Base-by-base conservation (phyloP, 2,329 filamentous ascomycete species). In the Lachnellula willkommii region DNA sequence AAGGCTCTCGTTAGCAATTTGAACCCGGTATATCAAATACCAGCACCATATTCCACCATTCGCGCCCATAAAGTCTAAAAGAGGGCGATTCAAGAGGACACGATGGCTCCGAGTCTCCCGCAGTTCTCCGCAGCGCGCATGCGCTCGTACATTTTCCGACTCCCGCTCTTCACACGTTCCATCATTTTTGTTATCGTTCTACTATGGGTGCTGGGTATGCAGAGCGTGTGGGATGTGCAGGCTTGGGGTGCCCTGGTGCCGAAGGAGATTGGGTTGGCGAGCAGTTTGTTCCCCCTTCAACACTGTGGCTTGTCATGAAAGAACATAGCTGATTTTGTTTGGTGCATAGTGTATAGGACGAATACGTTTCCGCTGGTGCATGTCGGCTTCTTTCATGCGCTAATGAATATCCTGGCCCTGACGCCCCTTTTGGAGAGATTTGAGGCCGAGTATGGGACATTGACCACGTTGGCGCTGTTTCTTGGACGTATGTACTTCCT, bases 341-440 rank as follows among this genome's bases (percentile, higher is more conserved):
- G 22, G 47, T 39, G 22, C 50, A 52, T 70, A 96, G 92, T 95
- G 76, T 93, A 96, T 73, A 86, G 94, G 59, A 80, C 95, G 37
- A 96, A 96, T 70, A 95, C 93, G 0, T 99, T 90, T 69, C 90
- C 92, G 1, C 77, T 99, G 55, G 84, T 96, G 58, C 94, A 99
- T 70, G 72, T 84, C 46, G 88, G 87, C 65, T 80, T 95, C 70
- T 77, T 96, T 65, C 94, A 97, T 72, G 80, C 87, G 59, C 68
- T 92, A 52, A 75, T 95, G 68, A 96, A 97, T 72, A 71, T 90
- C 24, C 52, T 95, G 60, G 89, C 90, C 22, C 72, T 97, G 60
- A 85, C 87, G 40, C 94, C 94, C n/a, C 77, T 99, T 51, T 75
- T 99, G 71, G 93, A 96, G 73, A 83, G 92, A 59, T 99, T 97